Evolutionary conservation across 495 filamentous ascomycete genomes (phyloP).

Genomic region (Tuber brumale): DNA sequence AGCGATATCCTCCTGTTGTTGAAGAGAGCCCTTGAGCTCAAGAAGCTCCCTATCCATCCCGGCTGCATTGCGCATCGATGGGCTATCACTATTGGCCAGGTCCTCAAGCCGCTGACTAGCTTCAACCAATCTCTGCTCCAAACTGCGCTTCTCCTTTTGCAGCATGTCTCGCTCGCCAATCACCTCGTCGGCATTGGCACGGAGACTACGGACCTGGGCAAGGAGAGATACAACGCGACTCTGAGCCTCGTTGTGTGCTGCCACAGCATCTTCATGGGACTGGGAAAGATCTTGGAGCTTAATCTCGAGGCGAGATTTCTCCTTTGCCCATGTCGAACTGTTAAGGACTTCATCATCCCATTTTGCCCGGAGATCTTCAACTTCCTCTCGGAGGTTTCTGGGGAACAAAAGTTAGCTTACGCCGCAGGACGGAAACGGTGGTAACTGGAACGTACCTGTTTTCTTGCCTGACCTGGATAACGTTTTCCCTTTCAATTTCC

Average conservation of each 20-base stretch:
- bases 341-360: slow-evolving; percentile 99
- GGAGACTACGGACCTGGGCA: slow-evolving; percentile 80
- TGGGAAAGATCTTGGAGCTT: slow-evolving; percentile 82
- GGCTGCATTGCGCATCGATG: slow-evolving; percentile 86
- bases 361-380: slow-evolving; percentile 89
- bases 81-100: slow-evolving; percentile 75
- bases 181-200: slow-evolving; percentile 78
- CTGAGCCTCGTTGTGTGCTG: slow-evolving; percentile 91
- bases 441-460: slow-evolving; percentile 25
- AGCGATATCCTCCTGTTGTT: slow-evolving; percentile 90
- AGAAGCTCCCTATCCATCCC: slow-evolving; percentile 82
- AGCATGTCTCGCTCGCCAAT: slow-evolving; percentile 77
- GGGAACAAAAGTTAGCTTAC: slow-evolving; percentile 56
- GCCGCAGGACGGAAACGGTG: slow-evolving; percentile 42
- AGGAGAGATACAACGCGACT: slow-evolving; percentile 81
- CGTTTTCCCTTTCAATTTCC: slow-evolving; percentile 84
- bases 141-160: slow-evolving; percentile 78
- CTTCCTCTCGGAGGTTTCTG: slow-evolving; percentile 76
- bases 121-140: slow-evolving; percentile 81
- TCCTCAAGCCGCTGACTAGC: slow-evolving; percentile 89
- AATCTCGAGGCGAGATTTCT: slow-evolving; percentile 85
- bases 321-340: slow-evolving; percentile 95
- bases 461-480: slow-evolving; percentile 56
- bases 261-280: slow-evolving; percentile 85
- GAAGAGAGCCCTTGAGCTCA: slow-evolving; percentile 80